Base-by-base conservation (phyloP, 2,329 filamentous ascomycete genomes). In the Trichoderma polysporum region DNA sequence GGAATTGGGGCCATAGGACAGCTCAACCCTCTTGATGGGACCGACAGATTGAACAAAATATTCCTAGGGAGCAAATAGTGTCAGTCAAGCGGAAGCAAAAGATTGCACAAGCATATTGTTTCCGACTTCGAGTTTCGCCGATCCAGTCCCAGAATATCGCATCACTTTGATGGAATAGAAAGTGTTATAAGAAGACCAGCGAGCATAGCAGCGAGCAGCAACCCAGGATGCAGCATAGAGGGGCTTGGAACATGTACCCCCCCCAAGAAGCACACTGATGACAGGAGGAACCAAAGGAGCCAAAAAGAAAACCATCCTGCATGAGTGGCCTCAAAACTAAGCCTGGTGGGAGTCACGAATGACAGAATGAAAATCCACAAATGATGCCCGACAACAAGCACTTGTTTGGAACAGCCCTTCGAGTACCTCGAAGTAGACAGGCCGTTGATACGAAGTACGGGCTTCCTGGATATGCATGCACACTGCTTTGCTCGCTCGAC, bases 1-100 rank as follows among this genome's bases (percentile, higher is more conserved):
- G 71, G 94, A 94, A 77, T 92, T 93, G 71, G 94, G 92, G 75
- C 94, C 95, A 81, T 99, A 99, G 60, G 92, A 93, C 74, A 99
- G 85, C 73, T 95, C 90, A 71, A 96, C 92, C 80, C 87, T 91
- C 86, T 96, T 97, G 81, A 98, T 92, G 70, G 91, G 88, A 73
- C 94, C 94, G 79, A 97, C 89, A 74, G 92, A 91, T 77, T 92
- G 90, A 76, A 85, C 82, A 80, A 99, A 98, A 82, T 98, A 99
- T 83, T 99, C 95, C 95, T 99, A 93, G 80, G 80, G 79, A 81
- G 80, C 79, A 84, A 83, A 80, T 76, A 78, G 83, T 80, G 89
- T 93, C 88, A 93, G 91, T 91, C 76, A 84, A 81, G 78, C 79
- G 73, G 72, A 72, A 75, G 72, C 69, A 70, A 72, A 69, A 66